A percentile compares a stretch with the other conserved stretches of the same genome.
Evolutionary conservation across 2,329 filamentous ascomycete genomes (phyloP).

Genomic region (Anthostomella pinea): DNA sequence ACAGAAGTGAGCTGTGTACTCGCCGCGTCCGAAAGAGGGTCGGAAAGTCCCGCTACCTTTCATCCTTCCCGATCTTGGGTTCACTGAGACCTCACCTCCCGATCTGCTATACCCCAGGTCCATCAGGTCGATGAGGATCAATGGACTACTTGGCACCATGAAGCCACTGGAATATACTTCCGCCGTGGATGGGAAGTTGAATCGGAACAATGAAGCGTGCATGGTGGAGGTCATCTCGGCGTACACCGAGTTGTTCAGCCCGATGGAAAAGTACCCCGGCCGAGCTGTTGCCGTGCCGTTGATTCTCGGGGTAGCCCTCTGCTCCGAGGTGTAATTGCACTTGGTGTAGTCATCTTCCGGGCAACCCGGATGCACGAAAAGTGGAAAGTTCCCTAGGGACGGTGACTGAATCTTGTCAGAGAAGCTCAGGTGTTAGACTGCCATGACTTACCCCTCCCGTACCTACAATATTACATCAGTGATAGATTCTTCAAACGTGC

Average conservation of each 20-base stretch:
- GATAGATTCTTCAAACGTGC: constrained; percentile 1
- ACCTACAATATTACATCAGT: constrained; percentile 14
- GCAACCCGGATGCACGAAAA: constrained; percentile 51
- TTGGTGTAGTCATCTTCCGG: constrained; percentile 42
- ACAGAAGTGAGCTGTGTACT: constrained; percentile 58
- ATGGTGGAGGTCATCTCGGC: constrained; percentile 62
- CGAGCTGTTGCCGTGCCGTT: constrained; percentile 50
- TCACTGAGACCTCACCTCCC: constrained; percentile 49
- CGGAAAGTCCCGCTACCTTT: constrained; percentile 57
- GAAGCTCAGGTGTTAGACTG: background rate
- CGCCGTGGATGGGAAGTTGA: constrained; percentile 47
- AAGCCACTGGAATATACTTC: constrained; percentile 21
- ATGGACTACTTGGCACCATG: constrained; percentile 42
- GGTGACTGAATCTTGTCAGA: constrained; percentile 32
- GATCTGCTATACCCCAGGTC: constrained; percentile 53
- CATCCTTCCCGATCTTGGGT: constrained; percentile 51
- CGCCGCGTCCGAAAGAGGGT: constrained; percentile 59
- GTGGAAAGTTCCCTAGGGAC: constrained; percentile 52
- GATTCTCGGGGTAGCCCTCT: constrained; percentile 47
- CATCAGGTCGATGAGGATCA: constrained; percentile 58
- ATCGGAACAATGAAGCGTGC: constrained; percentile 58
- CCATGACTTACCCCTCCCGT: constrained; percentile 31
- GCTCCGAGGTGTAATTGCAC: constrained; percentile 49
- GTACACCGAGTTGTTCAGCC: constrained; percentile 52
- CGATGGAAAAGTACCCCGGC: constrained; percentile 59